Percentiles rank a stretch among this genome's conserved stretches.
Evolutionary conservation across 2,329 filamentous ascomycete species (phyloP).

Genomic region (Graphilbum sp.): DNA sequence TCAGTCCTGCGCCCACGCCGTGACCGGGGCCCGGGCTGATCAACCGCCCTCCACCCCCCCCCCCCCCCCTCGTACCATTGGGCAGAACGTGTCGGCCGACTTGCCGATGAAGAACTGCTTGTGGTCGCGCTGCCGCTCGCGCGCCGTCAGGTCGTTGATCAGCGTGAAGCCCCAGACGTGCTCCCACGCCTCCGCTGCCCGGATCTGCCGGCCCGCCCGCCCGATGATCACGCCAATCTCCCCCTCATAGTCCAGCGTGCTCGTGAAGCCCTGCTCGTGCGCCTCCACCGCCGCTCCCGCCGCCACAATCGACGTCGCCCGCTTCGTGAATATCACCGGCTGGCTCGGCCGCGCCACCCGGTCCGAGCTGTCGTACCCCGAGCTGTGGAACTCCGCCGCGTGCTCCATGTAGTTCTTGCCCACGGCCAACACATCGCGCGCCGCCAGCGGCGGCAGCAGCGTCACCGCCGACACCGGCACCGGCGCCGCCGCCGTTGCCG

Average conservation of each 20-base stretch:
- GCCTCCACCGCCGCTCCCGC: not conserved
- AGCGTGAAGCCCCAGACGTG: conserved; percentile 41
- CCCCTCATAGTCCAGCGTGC: conserved; percentile 33
- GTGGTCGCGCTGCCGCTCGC: conserved; percentile 35
- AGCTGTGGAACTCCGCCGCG: conserved; percentile 1
- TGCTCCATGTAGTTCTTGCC: conserved; percentile 5
- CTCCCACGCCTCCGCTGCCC: conserved; percentile 26
- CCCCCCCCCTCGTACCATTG: conserved; percentile 18
- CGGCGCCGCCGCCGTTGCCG: not conserved
- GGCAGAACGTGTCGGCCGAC: conserved; percentile 36
- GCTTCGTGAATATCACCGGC: conserved; percentile 3
- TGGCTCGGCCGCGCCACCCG: conserved; percentile 1
- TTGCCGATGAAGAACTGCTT: conserved; percentile 46
- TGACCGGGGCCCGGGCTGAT: too few relatives aligned
- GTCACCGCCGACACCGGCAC: not conserved
- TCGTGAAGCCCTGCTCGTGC: not conserved
- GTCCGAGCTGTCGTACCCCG: conserved; percentile 2
- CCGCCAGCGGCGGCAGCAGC: not conserved
- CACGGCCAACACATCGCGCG: conserved; percentile 1
- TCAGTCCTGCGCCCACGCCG: too few relatives aligned
- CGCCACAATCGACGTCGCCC: conserved; percentile 1
- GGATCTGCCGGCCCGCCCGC: conserved; percentile 26
- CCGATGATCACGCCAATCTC: conserved; percentile 41
- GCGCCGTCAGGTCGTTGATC: conserved; percentile 35
- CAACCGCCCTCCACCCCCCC: too few relatives aligned